Base-by-base conservation (phyloP, 2,329 filamentous ascomycete genomes). In the Trichoderma citrinoviride region DNA sequence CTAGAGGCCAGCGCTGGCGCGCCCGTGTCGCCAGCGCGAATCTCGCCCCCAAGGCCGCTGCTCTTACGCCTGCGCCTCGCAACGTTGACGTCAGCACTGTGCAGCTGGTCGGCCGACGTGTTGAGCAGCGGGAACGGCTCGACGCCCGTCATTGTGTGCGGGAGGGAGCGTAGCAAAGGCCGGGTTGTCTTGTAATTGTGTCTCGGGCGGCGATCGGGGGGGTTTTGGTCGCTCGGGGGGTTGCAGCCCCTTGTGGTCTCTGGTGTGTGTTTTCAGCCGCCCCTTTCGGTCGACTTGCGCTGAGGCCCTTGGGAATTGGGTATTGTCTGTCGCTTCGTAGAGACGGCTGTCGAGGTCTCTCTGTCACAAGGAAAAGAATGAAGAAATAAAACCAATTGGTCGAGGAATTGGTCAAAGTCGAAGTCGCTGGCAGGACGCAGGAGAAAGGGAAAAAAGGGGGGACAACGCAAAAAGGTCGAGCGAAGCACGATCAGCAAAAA, bases 91-190 rank as follows among this genome's bases (percentile, higher is more conserved):
- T 77, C 74, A 66, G 76, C 72, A 50, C 78, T 77, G 71, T 79
- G 78, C 68, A 82, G 73, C 71, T 83, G 81, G 68, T 85, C 81
- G 67, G 79, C 79, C 57, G 81, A 78, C 56, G 80, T 79, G 74
- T 80, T 83, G 69, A 87, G 79, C 44, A 82, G 76, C 63, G 84
- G 84, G 67, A 87, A 87, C 21, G 84, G 84, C 74, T 87, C 84
- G 67, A 79, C 74, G 64, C 73, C 75, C 46, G 81, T 75, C 81
- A 83, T 83, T 54, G 53, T 61, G 54, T 10, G n/a, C 14, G 17
- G 25, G 21, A 25, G 14, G 41, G 33, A 7, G 41, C 23, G 25
- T 58, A 12, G 33, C 14, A 37, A 37, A 37, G 33, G 33, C 33
- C 33, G 33, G 33, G 29, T 33, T 29, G 27, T 29, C 27, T 37